Percentiles rank a stretch among this genome's conserved stretches.
Conservation (phyloP, 257 asterid species). For the Ballota nigra region DNA sequence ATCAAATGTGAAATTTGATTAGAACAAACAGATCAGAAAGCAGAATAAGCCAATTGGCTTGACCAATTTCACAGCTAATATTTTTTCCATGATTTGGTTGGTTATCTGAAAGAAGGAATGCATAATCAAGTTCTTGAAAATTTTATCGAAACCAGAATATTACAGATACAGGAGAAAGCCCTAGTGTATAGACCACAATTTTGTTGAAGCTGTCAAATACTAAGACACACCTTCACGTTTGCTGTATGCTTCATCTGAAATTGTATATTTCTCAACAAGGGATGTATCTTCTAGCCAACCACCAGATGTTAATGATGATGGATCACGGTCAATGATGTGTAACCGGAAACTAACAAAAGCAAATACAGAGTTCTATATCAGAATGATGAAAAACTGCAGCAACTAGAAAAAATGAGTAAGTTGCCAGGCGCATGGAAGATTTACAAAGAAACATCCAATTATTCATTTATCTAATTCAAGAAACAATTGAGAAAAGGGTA, state of each 20-base stretch:
- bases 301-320: slow-evolving; percentile 89
- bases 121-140: slow-evolving; percentile 11
- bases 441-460: neutral
- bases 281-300: slow-evolving; percentile 99
- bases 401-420: no score
- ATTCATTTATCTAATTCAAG: neutral
- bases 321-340: slow-evolving; percentile 85
- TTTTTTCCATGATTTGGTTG: neutral
- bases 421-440: neutral
- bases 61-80: neutral
- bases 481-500: neutral
- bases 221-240: slow-evolving; percentile 68
- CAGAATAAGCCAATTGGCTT: neutral
- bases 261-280: slow-evolving; percentile 90
- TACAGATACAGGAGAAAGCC: neutral
- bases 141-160: slow-evolving; percentile 8
- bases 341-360: slow-evolving; percentile 57
- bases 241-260: slow-evolving; percentile 87
- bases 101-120: neutral
- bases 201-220: neutral
- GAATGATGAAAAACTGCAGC: neutral
- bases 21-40: slow-evolving; percentile 3
- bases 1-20: slow-evolving; percentile 8
- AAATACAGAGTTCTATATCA: slow-evolving; percentile 17
- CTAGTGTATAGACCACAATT: neutral